Evolutionary conservation across 441 rosid genomes (phyloP).

Genomic region (Sinapis alba): DNA sequence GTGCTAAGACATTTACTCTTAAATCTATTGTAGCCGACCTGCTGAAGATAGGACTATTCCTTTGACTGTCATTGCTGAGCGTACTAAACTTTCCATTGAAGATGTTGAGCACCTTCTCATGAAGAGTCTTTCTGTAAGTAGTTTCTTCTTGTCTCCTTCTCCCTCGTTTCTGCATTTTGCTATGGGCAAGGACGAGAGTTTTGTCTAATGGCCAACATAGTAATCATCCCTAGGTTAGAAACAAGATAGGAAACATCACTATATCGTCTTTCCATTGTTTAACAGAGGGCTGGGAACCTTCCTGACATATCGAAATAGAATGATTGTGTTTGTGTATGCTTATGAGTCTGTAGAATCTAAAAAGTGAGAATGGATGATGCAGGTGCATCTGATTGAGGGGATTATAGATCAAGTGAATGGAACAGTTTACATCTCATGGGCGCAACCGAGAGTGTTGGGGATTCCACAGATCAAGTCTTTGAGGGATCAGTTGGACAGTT

Average conservation of each 20-base stretch:
- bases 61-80: slow-evolving; percentile 70
- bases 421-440: slow-evolving; percentile 88
- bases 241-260: not conserved
- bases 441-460: slow-evolving; percentile 94
- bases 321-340: not conserved
- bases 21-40: slow-evolving; percentile 65
- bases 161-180: not conserved
- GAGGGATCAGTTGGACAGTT: slow-evolving; percentile 71
- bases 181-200: not conserved
- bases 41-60: slow-evolving; percentile 93
- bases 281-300: not conserved
- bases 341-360: slow-evolving; percentile 15
- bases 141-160: not conserved
- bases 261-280: not conserved
- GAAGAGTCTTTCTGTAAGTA: slow-evolving; percentile 93
- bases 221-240: not conserved
- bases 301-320: not conserved
- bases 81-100: slow-evolving; percentile 75
- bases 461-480: slow-evolving; percentile 81
- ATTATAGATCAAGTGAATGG: slow-evolving; percentile 90
- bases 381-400: slow-evolving; percentile 95
- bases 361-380: slow-evolving; percentile 19
- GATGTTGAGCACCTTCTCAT: slow-evolving; percentile 95
- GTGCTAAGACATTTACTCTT: not conserved
- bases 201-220: not conserved